A percentile compares a stretch with the other conserved stretches of the same genome.
phyloP scores from a whole-genome alignment of 2,329 filamentous ascomycete species.

The Aspergillaceae sp. region DNA sequence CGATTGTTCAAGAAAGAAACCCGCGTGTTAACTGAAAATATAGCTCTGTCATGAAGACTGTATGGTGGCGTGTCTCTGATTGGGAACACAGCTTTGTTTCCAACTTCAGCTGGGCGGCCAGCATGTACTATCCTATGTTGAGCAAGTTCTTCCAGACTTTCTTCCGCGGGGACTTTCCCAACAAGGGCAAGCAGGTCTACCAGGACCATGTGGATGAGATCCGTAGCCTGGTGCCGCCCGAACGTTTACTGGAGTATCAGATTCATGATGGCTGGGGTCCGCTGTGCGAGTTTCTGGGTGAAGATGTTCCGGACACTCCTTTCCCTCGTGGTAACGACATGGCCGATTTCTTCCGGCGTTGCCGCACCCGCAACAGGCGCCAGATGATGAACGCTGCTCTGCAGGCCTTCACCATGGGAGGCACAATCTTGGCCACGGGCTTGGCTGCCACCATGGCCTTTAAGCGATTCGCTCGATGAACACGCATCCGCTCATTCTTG shows the following conservation, averaged over 20 bases:
- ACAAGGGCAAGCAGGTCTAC: constrained; percentile 56
- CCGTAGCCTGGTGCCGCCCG: constrained; percentile 39
- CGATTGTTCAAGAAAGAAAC: background rate
- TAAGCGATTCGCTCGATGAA: constrained; percentile 30
- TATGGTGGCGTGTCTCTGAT: constrained; percentile 59
- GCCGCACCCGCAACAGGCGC: constrained; percentile 44
- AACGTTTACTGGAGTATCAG: constrained; percentile 47
- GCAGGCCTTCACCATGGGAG: constrained; percentile 43
- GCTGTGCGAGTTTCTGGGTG: constrained; percentile 47
- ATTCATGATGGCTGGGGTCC: constrained; percentile 48
- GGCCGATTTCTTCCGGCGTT: constrained; percentile 48
- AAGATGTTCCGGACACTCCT: constrained; percentile 42
- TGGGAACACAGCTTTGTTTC: constrained; percentile 50
- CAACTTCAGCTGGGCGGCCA: constrained; percentile 55
- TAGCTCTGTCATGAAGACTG: constrained; percentile 56
- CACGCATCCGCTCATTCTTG: background rate
- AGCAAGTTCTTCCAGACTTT: constrained; percentile 61
- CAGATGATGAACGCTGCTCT: constrained; percentile 50
- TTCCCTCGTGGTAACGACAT: constrained; percentile 48
- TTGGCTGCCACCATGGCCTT: constrained; percentile 32
- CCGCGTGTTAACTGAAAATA: background rate
- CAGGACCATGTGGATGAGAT: constrained; percentile 48
- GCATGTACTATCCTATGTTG: constrained; percentile 63
- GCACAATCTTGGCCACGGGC: constrained; percentile 40
- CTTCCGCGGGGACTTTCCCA: constrained; percentile 59